phyloP scores from a whole-genome alignment of 257 asterid genomes.

The Leptodermis oblonga region DNA sequence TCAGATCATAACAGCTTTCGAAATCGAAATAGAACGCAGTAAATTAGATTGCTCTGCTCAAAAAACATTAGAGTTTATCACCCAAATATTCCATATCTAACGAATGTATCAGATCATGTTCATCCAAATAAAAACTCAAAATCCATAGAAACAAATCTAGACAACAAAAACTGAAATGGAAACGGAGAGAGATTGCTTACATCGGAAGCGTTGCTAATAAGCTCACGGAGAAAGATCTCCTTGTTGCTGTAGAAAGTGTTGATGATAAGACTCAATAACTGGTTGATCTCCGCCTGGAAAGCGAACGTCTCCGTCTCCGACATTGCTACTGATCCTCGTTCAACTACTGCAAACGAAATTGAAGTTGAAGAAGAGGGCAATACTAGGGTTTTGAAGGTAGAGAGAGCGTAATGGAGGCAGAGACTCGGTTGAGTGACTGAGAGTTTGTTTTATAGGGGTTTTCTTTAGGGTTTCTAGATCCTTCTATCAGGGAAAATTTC shows the following conservation, averaged over 20 bases:
- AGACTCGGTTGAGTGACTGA: neutral
- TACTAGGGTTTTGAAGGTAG: neutral
- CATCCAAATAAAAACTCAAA: neutral
- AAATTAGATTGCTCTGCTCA: neutral
- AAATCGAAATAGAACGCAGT: too few species aligned
- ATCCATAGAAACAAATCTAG: neutral
- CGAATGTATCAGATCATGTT: neutral
- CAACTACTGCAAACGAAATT: neutral
- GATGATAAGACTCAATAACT: constrained; percentile 47
- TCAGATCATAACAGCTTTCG: neutral
- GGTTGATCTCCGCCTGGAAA: constrained; percentile 61
- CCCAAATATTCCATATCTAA: neutral
- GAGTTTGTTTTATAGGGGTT: constrained; percentile 10
- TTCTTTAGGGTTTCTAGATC: constrained; percentile 54
- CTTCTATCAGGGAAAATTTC: constrained; percentile 27
- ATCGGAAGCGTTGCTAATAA: constrained; percentile 53
- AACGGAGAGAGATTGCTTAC: constrained; percentile 23
- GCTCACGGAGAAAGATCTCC: constrained; percentile 60
- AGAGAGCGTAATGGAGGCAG: neutral
- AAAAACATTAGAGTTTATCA: neutral
- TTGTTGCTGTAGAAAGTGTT: constrained; percentile 58
- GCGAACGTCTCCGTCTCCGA: constrained; percentile 51
- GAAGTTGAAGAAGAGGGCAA: neutral
- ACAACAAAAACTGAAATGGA: too few species aligned
- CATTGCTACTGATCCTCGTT: constrained; percentile 19